Evolutionary conservation across 352 stramenopile genomes (phyloP).

Genomic region (Phytophthora foliorum): DNA sequence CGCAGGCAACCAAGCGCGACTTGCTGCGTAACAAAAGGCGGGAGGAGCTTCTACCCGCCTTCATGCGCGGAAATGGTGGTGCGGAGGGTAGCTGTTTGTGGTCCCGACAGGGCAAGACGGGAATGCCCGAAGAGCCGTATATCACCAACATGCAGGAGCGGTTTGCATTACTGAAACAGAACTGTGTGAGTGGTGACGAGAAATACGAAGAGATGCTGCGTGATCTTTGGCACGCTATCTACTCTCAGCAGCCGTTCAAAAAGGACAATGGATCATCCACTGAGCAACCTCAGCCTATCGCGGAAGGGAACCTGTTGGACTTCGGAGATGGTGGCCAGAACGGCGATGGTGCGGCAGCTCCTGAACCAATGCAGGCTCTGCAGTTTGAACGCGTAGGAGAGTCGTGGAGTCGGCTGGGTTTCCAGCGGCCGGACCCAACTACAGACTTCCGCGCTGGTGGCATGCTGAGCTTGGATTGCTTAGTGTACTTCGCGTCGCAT

Average conservation of each 20-base stretch:
- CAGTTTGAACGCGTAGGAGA: constrained; percentile 80
- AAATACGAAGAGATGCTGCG: constrained; percentile 72
- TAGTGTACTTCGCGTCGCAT: constrained; percentile 84
- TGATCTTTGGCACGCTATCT: constrained; percentile 77
- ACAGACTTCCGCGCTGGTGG: constrained; percentile 88
- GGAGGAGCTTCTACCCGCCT: constrained; percentile 58
- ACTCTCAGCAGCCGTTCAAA: constrained; percentile 55
- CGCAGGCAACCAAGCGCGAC: constrained; percentile 76
- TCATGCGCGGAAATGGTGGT: constrained; percentile 52
- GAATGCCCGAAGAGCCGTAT: constrained; percentile 62
- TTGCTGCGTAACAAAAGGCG: constrained; percentile 69
- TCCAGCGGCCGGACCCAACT: constrained; percentile 86
- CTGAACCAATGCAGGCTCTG: constrained; percentile 26
- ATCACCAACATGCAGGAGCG: constrained; percentile 73
- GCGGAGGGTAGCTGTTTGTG: constrained; percentile 51
- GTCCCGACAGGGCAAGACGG: constrained; percentile 62
- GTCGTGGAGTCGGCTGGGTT: constrained; percentile 84
- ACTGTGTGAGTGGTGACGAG: constrained; percentile 67
- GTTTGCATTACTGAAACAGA: constrained; percentile 76
- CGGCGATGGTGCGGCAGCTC: background rate
- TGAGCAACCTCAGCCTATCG: constrained; percentile 31
- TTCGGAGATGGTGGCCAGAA: constrained; percentile 28
- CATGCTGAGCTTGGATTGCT: constrained; percentile 81
- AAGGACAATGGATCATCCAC: constrained; percentile 25
- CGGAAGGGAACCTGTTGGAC: constrained; percentile 39